Evolutionary conservation across 345 rosid genomes (phyloP).

Genomic region (Eucalyptus lansdowneana): DNA sequence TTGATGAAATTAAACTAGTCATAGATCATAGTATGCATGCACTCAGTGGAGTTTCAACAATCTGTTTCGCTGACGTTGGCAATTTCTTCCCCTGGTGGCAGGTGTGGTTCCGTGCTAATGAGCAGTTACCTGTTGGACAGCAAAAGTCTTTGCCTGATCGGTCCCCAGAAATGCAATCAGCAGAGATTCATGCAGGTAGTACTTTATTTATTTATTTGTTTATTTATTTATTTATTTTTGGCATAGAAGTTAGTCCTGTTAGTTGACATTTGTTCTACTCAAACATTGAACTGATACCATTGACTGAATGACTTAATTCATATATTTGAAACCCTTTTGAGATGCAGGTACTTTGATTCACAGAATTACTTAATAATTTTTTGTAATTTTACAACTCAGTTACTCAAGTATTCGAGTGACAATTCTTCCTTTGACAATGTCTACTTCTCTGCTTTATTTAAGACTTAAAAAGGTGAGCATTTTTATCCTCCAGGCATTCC

Average conservation of each 20-base stretch:
- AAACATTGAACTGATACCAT: neutral
- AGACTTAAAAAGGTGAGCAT: neutral
- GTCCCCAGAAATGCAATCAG: conserved; percentile 57
- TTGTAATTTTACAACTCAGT: neutral
- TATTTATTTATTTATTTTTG: no score
- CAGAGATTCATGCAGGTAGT: conserved; percentile 37
- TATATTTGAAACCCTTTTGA: neutral
- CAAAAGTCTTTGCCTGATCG: conserved; percentile 87
- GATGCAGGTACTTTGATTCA: neutral
- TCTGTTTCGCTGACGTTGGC: conserved; percentile 33
- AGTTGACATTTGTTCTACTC: neutral
- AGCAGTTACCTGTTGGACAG: conserved; percentile 54
- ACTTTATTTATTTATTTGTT: neutral
- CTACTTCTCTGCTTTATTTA: neutral
- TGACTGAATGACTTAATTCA: neutral
- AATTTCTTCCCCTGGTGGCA: conserved; percentile 33
- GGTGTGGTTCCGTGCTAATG: conserved; percentile 98
- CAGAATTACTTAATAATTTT: neutral
- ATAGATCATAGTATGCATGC: conserved; percentile 30
- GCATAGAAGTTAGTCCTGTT: conserved; percentile 23
- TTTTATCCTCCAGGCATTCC: conserved; percentile 14
- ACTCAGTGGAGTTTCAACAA: conserved; percentile 17
- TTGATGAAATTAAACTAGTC: conserved; percentile 75
- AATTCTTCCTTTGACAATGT: neutral
- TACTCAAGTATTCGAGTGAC: neutral